Conservation (phyloP, 1,139 yeast genomes). For the Kodamaea plutei region DNA sequence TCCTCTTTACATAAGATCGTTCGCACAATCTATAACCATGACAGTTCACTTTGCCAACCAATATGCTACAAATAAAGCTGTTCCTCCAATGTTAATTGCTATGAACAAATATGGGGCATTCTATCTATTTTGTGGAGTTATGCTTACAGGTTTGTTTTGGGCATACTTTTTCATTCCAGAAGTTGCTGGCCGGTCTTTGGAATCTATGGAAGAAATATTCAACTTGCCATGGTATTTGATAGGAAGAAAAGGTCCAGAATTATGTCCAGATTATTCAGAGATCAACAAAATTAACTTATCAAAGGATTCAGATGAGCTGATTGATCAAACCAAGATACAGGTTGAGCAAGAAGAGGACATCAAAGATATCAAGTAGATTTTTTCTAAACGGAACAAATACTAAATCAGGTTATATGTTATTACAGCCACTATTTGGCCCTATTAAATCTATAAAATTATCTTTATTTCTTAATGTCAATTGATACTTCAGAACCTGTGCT, state of each 20-base stretch:
- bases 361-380: no score
- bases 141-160: constrained; percentile 41
- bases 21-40: constrained; percentile 55
- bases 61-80: constrained; percentile 56
- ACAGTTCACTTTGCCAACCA: constrained; percentile 57
- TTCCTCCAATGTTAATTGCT: constrained; percentile 48
- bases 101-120: constrained; percentile 52
- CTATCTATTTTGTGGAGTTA: constrained; percentile 48
- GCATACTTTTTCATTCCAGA: constrained; percentile 54
- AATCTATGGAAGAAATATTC: constrained; percentile 55
- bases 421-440: no score
- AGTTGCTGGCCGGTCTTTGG: constrained; percentile 50
- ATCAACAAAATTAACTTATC: no score
- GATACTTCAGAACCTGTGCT: background rate
- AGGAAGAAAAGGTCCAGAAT: constrained; percentile 49
- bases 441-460: no score
- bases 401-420: no score
- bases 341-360: constrained; percentile 1
- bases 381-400: no score
- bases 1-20: constrained; percentile 51
- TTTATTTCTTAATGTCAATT: no score
- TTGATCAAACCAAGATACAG: no score
- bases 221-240: constrained; percentile 55
- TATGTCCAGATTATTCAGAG: constrained; percentile 54
- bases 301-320: constrained; percentile 18